Percentiles rank a stretch among this genome's conserved stretches.
Conservation (phyloP, 2,329 filamentous ascomycete species). For the Fusarium buxicola region DNA sequence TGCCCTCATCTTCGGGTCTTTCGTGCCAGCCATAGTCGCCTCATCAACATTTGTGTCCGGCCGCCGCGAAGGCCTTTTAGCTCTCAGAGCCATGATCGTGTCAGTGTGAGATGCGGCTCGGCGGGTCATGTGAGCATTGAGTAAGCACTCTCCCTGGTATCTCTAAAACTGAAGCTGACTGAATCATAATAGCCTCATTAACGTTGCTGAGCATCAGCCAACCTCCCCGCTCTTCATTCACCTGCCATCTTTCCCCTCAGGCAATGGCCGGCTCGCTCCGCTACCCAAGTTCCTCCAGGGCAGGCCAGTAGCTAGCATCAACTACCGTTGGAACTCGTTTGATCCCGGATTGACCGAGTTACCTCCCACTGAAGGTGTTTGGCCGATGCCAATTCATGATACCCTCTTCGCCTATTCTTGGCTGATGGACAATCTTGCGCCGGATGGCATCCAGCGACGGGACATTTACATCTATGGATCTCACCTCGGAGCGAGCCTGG, state of each 20-base stretch:
- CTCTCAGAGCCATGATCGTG: conserved; percentile 51
- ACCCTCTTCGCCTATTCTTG: conserved; percentile 65
- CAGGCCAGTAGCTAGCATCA: conserved; percentile 65
- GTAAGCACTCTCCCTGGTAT: conserved; percentile 52
- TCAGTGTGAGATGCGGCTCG: conserved; percentile 61
- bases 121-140: conserved; percentile 63
- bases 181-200: conserved; percentile 58
- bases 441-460: conserved; percentile 51
- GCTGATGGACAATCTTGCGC: conserved; percentile 59
- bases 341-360: conserved; percentile 30
- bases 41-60: not conserved
- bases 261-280: conserved; percentile 39
- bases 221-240: conserved; percentile 64
- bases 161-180: conserved; percentile 29
- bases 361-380: conserved; percentile 49
- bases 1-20: conserved; percentile 31
- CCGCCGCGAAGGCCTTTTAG: conserved; percentile 34
- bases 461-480: conserved; percentile 64
- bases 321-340: conserved; percentile 66
- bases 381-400: conserved; percentile 70
- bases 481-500: conserved; percentile 68
- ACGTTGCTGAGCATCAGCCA: conserved; percentile 53
- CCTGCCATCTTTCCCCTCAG: conserved; percentile 61
- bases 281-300: conserved; percentile 57
- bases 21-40: conserved; percentile 25